A percentile compares a stretch with the other conserved stretches of the same genome.
Conservation (phyloP, 176 grass and related monocot species). For the Aechmea fasciata region DNA sequence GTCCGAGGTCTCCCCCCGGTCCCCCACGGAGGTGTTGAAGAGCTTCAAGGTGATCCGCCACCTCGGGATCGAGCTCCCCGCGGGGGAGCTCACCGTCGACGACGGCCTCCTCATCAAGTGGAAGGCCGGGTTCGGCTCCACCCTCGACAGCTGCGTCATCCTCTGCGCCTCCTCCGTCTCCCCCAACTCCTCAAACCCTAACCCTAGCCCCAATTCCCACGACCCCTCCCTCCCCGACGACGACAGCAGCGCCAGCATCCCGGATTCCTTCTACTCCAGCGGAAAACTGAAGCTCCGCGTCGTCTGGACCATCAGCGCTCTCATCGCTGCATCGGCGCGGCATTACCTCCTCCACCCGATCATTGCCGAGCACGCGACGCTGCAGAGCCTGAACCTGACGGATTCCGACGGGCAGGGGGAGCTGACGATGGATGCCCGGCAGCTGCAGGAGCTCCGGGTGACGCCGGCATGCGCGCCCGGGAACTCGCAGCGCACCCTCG, state of each 20-base stretch:
- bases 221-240: background rate
- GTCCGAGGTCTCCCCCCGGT: conserved; percentile 50
- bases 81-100: conserved; percentile 10
- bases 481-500: conserved; percentile 4
- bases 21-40: conserved; percentile 21
- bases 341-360: conserved; percentile 24
- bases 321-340: conserved; percentile 19
- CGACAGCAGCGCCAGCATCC: conserved; percentile 12
- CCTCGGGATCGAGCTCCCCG: conserved; percentile 20
- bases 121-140: conserved; percentile 21
- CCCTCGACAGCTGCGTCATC: conserved; percentile 17
- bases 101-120: conserved; percentile 15
- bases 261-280: conserved; percentile 14
- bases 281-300: conserved; percentile 20
- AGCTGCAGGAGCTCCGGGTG: conserved; percentile 17
- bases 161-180: conserved; percentile 1
- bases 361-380: conserved; percentile 2
- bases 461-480: conserved; percentile 8
- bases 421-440: conserved; percentile 6
- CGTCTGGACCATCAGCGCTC: conserved; percentile 25
- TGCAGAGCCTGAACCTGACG: conserved; percentile 13
- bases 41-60: conserved; percentile 20
- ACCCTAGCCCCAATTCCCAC: background rate
- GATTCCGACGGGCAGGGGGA: conserved; percentile 22
- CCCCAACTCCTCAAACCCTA: background rate